A percentile compares a stretch with the other conserved stretches of the same genome.
Evolutionary conservation across 2,329 filamentous ascomycete genomes (phyloP).

Genomic region (Davidsoniella virescens): DNA sequence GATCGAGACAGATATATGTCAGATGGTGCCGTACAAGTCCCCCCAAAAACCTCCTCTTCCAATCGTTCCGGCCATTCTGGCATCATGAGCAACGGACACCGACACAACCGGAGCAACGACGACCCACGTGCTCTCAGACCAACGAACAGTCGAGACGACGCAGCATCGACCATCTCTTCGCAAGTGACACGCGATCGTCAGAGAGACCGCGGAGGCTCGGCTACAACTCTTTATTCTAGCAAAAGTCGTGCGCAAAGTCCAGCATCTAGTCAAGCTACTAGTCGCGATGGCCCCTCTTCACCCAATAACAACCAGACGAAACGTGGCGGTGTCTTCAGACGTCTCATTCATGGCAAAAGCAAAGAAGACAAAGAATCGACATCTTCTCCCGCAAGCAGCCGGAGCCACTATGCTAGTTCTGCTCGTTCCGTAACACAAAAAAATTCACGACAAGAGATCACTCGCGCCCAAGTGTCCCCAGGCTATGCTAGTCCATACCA

Average conservation of each 20-base stretch:
- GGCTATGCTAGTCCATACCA: slow-evolving; percentile 8
- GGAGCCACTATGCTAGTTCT: slow-evolving; percentile 4
- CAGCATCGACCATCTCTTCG: not conserved
- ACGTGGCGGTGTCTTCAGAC: slow-evolving; percentile 18
- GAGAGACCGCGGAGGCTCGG: slow-evolving; percentile 36
- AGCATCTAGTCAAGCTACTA: slow-evolving; percentile 53
- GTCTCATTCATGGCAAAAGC: slow-evolving; percentile 10
- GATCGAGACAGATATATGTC: slow-evolving; percentile 51
- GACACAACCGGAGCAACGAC: slow-evolving; percentile 56
- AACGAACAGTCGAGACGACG: slow-evolving; percentile 58
- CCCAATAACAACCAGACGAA: slow-evolving; percentile 19
- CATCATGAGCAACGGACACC: slow-evolving; percentile 42
- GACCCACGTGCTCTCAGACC: slow-evolving; percentile 51
- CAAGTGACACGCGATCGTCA: slow-evolving; percentile 14
- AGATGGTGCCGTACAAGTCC: slow-evolving; percentile 32
- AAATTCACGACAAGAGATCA: slow-evolving; percentile 27
- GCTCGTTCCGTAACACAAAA: slow-evolving; percentile 27
- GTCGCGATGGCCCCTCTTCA: slow-evolving; percentile 25
- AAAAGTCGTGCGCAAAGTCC: slow-evolving; percentile 60
- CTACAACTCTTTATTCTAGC: slow-evolving; percentile 28
- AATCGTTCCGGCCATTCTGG: slow-evolving; percentile 42
- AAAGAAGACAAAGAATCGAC: slow-evolving; percentile 8
- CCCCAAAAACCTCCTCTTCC: slow-evolving; percentile 46
- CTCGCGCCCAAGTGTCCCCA: slow-evolving; percentile 23
- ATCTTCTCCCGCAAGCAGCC: slow-evolving; percentile 17